Base-by-base conservation (phyloP, 1,284 basidiomycete species). In the Mycosarcoma mackinlayi region DNA sequence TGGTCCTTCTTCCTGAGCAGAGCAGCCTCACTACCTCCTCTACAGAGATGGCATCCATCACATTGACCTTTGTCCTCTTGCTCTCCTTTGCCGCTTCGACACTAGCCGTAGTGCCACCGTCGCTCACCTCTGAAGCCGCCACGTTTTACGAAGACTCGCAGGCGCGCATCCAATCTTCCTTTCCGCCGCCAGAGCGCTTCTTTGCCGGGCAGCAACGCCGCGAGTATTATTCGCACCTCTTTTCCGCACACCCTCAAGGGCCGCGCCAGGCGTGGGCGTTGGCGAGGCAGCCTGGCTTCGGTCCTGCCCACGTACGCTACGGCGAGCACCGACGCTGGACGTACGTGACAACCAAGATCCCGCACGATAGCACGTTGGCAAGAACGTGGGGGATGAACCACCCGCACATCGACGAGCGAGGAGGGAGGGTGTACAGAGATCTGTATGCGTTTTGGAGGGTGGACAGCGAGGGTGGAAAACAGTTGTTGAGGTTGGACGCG, bases 401-500 rank as follows among this genome's bases (percentile, higher is more conserved):
- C 4, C 23, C 39, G 23, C 13, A 3, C 5, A 24, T 30, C 2
- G 24, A 34, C 28, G 21, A 45, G 4, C 5, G 18, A 8, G 53
- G 53, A n/a, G 21, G 41, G 7, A 4, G 21, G 6, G 3, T 28
- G 7, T 10, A 27, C n/a, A 33, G 19, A 5, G 54, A 57, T n/a
- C 16, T 48, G 2, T 57, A 49, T 19, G 46, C 46, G 6, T 49
- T 42, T 25, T 57, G 54, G 54, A 27, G 33, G 3, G 8, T 44
- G 13, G 33, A 16, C 19, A n/a, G 4, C 3, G 6, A 44, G 2
- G 6, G 31, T n/a, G 3, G 11, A 9, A 14, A 18, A 5, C 30
- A 21, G 2, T 27, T 57, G 33, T 14, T 49, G 30, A 24, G 46
- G 3, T 23, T 57, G 8, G 46, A 57, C 16, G 30, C 30, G 7